These are phyloP conservation scores for Carpinus viminea DNA, from an alignment of 306 rosid species.

Conservation along the genomic window DNA sequence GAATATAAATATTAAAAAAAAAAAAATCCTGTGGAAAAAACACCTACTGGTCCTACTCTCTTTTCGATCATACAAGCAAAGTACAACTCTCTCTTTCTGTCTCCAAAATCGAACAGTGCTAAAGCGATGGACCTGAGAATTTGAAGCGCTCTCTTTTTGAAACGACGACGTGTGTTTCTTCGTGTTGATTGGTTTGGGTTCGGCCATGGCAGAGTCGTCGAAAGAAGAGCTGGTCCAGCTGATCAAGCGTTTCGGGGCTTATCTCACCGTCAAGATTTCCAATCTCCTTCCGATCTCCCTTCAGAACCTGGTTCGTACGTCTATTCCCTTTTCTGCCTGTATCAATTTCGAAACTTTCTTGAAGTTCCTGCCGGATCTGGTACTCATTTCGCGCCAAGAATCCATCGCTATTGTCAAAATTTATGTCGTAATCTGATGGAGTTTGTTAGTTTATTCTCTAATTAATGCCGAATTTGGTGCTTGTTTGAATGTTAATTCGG, in stretches of 20 bases:
- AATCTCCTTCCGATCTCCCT: slow-evolving; percentile 57
- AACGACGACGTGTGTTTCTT: slow-evolving; percentile 18
- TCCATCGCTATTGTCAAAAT: neutral
- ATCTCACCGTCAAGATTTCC: slow-evolving; percentile 70
- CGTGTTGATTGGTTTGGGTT: slow-evolving; percentile 10
- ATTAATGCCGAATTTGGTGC: neutral
- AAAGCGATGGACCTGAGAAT: slow-evolving; percentile 23
- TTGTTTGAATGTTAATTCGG: neutral
- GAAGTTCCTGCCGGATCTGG: slow-evolving; percentile 36
- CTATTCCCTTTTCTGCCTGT: neutral
- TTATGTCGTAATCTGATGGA: neutral
- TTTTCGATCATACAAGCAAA: slow-evolving; percentile 3
- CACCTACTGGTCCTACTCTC: no score
- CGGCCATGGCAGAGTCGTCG: slow-evolving; percentile 65
- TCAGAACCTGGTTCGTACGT: slow-evolving; percentile 51
- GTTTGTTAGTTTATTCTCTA: neutral
- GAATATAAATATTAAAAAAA: no score
- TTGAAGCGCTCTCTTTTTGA: neutral
- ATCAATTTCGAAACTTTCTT: neutral
- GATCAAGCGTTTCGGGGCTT: slow-evolving; percentile 73
- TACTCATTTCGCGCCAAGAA: neutral
- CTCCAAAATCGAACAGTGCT: slow-evolving; percentile 14
- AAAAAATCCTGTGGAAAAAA: neutral
- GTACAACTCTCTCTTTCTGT: slow-evolving; percentile 7
- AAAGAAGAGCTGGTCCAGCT: slow-evolving; percentile 69